Evolutionary conservation across 352 stramenopile species (phyloP).

Genomic region (Phytophthora agathidicida): DNA sequence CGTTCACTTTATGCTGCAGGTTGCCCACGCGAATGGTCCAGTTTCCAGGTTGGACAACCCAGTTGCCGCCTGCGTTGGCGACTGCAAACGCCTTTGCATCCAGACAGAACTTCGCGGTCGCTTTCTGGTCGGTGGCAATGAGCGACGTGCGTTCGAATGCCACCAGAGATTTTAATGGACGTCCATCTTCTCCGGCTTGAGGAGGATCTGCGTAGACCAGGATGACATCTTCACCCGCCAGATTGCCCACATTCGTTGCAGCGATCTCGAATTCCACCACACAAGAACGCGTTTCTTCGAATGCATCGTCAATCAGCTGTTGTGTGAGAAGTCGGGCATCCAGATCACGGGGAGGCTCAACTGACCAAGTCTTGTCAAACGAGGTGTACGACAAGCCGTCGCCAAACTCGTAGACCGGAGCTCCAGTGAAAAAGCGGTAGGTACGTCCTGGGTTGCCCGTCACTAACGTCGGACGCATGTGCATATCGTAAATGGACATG

Average conservation of each 20-base stretch:
- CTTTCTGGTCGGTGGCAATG: constrained; percentile 30
- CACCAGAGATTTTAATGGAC: constrained; percentile 56
- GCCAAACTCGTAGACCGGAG: constrained; percentile 77
- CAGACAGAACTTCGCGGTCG: constrained; percentile 42
- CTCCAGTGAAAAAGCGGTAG: constrained; percentile 84
- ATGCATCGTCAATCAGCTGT: constrained; percentile 3
- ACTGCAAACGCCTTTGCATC: constrained; percentile 44
- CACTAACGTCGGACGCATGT: constrained; percentile 76
- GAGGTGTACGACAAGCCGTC: constrained; percentile 81
- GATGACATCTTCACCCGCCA: constrained; percentile 49
- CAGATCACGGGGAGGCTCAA: constrained; percentile 13
- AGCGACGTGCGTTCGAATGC: constrained; percentile 61
- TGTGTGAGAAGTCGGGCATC: constrained; percentile 12
- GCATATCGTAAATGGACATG: constrained; percentile 80
- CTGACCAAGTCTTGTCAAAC: constrained; percentile 56
- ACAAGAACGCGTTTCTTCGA: constrained; percentile 13
- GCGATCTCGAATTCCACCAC: constrained; percentile 34
- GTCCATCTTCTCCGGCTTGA: constrained; percentile 28
- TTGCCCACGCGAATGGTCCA: constrained; percentile 49
- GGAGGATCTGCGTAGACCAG: constrained; percentile 47
- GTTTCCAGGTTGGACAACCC: constrained; percentile 38
- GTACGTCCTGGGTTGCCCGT: constrained; percentile 76
- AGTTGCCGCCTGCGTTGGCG: constrained; percentile 42
- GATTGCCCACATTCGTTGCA: constrained; percentile 50
- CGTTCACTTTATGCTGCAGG: constrained; percentile 34